A percentile compares a stretch with the other conserved stretches of the same genome.
Evolutionary conservation across 768 basidiomycete species (phyloP).

Genomic region (Amanita molliuscula): DNA sequence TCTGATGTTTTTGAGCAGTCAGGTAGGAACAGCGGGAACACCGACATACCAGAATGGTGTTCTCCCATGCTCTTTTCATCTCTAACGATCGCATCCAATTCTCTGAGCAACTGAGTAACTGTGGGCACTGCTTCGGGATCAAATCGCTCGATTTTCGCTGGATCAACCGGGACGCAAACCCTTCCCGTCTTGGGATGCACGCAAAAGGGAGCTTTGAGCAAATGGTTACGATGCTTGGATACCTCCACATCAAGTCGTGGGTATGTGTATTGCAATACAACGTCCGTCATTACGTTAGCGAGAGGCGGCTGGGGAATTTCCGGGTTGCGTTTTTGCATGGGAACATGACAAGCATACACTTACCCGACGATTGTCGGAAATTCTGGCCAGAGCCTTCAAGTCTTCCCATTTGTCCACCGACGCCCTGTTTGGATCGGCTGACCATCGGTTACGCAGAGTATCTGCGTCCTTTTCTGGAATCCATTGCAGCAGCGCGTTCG

Average conservation of each 20-base stretch:
- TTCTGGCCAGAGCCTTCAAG: conserved; percentile 31
- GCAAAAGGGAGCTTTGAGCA: conserved; percentile 96
- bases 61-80: conserved; percentile 24
- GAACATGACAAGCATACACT: conserved; percentile 8
- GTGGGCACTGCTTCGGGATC: conserved; percentile 84
- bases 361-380: conserved; percentile 21
- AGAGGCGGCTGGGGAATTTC: conserved; percentile 16
- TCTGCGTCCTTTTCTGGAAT: conserved; percentile 55
- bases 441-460: conserved; percentile 50
- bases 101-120: conserved; percentile 68
- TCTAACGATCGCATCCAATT: conserved; percentile 46
- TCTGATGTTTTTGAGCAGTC: conserved; percentile 25
- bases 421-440: conserved; percentile 32
- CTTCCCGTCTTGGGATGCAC: conserved; percentile 94
- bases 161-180: conserved; percentile 89
- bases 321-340: not conserved
- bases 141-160: conserved; percentile 63
- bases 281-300: conserved; percentile 63
- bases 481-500: conserved; percentile 61
- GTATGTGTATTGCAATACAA: conserved; percentile 90
- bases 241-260: conserved; percentile 96
- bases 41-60: conserved; percentile 37
- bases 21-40: conserved; percentile 2
- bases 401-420: conserved; percentile 74
- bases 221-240: conserved; percentile 93